Percentiles rank a stretch among this genome's conserved stretches.
These are phyloP conservation scores for Phytophthora cryptogea DNA, from an alignment of 352 stramenopile species.

Conservation along the genomic window DNA sequence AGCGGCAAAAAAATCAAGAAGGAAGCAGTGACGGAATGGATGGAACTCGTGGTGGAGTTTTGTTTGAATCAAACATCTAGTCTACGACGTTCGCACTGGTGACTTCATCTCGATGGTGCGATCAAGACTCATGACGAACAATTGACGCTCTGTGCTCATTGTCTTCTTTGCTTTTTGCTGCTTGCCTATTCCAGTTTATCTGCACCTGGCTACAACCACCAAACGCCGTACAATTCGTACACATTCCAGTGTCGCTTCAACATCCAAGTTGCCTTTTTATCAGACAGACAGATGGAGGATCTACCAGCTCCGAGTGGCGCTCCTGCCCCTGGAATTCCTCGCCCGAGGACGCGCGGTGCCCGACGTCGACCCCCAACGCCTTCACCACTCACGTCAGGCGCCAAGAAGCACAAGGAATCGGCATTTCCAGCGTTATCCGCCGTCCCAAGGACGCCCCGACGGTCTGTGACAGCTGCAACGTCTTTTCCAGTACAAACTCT, in stretches of 20 bases:
- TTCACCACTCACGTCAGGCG: neutral
- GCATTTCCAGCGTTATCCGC: slow-evolving; percentile 26
- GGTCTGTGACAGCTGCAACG: slow-evolving; percentile 13
- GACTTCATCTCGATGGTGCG: too few relatives aligned
- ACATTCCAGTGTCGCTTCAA: slow-evolving; percentile 1
- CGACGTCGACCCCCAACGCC: slow-evolving; percentile 27
- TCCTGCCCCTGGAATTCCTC: slow-evolving; percentile 13
- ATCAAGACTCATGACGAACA: too few relatives aligned
- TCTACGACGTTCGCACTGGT: too few relatives aligned
- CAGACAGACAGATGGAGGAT: slow-evolving; percentile 37
- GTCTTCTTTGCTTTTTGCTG: too few relatives aligned
- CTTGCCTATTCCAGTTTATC: neutral
- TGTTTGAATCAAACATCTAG: too few relatives aligned
- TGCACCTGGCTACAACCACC: neutral
- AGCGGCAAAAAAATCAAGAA: too few relatives aligned
- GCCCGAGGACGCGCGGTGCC: slow-evolving; percentile 38
- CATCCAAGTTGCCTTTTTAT: neutral
- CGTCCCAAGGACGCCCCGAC: slow-evolving; percentile 10
- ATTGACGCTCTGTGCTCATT: too few relatives aligned
- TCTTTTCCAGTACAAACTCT: neutral
- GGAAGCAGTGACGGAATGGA: too few relatives aligned
- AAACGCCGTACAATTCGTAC: neutral
- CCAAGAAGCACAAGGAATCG: slow-evolving; percentile 1
- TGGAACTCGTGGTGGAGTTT: too few relatives aligned
- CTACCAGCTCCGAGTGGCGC: slow-evolving; percentile 13